phyloP scores from a whole-genome alignment of 2,329 filamentous ascomycete species.

The Rhexocercosporidium sp. region DNA sequence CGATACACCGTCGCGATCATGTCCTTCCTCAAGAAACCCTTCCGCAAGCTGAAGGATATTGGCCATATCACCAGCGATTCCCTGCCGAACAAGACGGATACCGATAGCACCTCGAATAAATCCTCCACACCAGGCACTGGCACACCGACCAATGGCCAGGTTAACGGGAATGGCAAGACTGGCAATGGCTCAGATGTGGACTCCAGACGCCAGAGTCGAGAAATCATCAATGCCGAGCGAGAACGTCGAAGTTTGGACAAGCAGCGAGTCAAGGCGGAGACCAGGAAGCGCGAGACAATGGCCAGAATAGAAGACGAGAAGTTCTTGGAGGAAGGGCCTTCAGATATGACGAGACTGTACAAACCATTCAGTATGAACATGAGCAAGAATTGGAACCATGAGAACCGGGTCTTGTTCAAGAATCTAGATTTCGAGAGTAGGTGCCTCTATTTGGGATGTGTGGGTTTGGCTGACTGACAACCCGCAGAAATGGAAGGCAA shows the following conservation, averaged over 20 bases:
- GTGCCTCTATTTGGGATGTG: conserved; percentile 9
- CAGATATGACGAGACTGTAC: conserved; percentile 40
- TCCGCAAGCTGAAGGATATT: conserved; percentile 35
- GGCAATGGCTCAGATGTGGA: conserved; percentile 21
- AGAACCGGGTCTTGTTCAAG: conserved; percentile 40
- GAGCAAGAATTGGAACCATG: conserved; percentile 41
- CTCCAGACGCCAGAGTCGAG: conserved; percentile 32
- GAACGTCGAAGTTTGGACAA: conserved; percentile 36
- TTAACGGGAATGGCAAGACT: conserved; percentile 17
- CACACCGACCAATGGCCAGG: conserved; percentile 13
- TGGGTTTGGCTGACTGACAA: conserved; percentile 11
- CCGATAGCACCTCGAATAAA: conserved; percentile 9
- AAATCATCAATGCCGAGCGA: conserved; percentile 32
- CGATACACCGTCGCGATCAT: conserved; percentile 26
- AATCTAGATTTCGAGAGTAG: conserved; percentile 39
- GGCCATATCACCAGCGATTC: conserved; percentile 23
- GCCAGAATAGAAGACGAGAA: conserved; percentile 40
- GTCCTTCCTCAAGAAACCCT: conserved; percentile 40
- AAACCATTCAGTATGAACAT: conserved; percentile 42
- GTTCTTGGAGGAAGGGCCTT: conserved; percentile 38
- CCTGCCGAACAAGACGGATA: conserved; percentile 23
- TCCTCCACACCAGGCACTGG: conserved; percentile 11
- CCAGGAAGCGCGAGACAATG: conserved; percentile 36
- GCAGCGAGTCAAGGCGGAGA: conserved; percentile 34
- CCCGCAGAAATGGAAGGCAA: conserved; percentile 36